Evolutionary conservation across 805 yeast genomes (phyloP).

Genomic region (Saccharomycopsis sp.): DNA sequence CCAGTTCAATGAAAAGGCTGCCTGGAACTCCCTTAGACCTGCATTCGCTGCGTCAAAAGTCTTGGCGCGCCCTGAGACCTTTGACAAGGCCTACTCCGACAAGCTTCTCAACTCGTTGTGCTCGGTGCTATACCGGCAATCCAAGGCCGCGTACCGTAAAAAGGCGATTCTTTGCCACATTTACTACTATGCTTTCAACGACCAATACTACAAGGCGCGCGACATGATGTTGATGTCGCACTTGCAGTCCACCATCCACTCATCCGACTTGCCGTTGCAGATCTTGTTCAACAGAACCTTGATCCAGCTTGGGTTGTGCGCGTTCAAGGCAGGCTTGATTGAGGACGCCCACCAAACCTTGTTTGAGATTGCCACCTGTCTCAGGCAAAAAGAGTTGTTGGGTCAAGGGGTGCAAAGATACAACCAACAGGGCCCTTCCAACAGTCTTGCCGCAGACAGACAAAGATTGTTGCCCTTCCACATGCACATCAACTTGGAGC

Average conservation of each 20-base stretch:
- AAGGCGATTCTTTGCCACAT: constrained; percentile 79
- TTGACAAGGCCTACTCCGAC: constrained; percentile 36
- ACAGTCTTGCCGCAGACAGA: constrained; percentile 43
- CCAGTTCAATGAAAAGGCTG: constrained; percentile 53
- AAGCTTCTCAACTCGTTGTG: constrained; percentile 58
- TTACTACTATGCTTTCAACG: constrained; percentile 86
- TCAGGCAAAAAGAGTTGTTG: constrained; percentile 80
- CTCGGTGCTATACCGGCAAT: constrained; percentile 54
- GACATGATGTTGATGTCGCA: constrained; percentile 83
- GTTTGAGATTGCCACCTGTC: constrained; percentile 79
- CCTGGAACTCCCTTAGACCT: constrained; percentile 50
- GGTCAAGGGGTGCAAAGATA: constrained; percentile 85
- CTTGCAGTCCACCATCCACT: constrained; percentile 71
- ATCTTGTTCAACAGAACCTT: constrained; percentile 90
- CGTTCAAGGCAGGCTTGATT: constrained; percentile 83
- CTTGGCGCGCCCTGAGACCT: constrained; percentile 2
- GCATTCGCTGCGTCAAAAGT: no score
- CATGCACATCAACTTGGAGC: constrained; percentile 93
- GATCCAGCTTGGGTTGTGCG: constrained; percentile 92
- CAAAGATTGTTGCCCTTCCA: constrained; percentile 93
- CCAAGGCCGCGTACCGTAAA: constrained; percentile 61
- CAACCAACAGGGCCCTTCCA: constrained; percentile 23
- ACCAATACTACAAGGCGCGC: constrained; percentile 75
- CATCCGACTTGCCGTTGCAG: constrained; percentile 79
- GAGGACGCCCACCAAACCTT: constrained; percentile 80